Conservation (phyloP, 2,329 filamentous ascomycete genomes). For the Cladosporium halotolerans region DNA sequence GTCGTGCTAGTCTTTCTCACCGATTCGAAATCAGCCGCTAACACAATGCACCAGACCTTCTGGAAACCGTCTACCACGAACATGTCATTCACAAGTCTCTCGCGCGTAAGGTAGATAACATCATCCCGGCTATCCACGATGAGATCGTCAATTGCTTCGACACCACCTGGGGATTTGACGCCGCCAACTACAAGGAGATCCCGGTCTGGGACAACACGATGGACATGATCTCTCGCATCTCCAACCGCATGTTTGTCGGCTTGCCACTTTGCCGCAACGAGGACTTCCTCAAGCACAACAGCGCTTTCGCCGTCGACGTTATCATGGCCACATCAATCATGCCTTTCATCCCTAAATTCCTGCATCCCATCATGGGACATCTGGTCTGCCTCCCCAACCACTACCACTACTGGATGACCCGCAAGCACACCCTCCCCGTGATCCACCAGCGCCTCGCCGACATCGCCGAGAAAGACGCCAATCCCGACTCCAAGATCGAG, state of each 20-base stretch:
- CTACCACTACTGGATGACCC: constrained; percentile 42
- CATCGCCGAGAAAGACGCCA: constrained; percentile 39
- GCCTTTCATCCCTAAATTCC: constrained; percentile 41
- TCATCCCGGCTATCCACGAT: constrained; percentile 34
- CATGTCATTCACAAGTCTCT: constrained; percentile 38
- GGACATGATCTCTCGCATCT: constrained; percentile 35
- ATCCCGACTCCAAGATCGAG: constrained; percentile 38
- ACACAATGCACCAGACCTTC: constrained; percentile 18
- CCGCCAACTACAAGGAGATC: constrained; percentile 30
- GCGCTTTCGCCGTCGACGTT: constrained; percentile 47
- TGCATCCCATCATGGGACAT: constrained; percentile 47
- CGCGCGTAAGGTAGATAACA: constrained; percentile 32
- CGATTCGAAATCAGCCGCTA: background rate
- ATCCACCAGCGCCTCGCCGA: constrained; percentile 45
- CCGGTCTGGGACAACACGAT: constrained; percentile 28
- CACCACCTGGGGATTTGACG: constrained; percentile 33
- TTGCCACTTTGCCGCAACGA: constrained; percentile 41
- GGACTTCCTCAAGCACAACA: constrained; percentile 42
- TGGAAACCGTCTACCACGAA: constrained; percentile 37
- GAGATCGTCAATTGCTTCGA: constrained; percentile 33
- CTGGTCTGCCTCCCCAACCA: constrained; percentile 42
- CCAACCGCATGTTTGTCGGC: constrained; percentile 43
- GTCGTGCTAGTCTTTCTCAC: too few species aligned
- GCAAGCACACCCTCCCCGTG: constrained; percentile 41
- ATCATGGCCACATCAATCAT: constrained; percentile 32